phyloP scores from a whole-genome alignment of 2,329 filamentous ascomycete genomes.

The Trichoderma hamatum region DNA sequence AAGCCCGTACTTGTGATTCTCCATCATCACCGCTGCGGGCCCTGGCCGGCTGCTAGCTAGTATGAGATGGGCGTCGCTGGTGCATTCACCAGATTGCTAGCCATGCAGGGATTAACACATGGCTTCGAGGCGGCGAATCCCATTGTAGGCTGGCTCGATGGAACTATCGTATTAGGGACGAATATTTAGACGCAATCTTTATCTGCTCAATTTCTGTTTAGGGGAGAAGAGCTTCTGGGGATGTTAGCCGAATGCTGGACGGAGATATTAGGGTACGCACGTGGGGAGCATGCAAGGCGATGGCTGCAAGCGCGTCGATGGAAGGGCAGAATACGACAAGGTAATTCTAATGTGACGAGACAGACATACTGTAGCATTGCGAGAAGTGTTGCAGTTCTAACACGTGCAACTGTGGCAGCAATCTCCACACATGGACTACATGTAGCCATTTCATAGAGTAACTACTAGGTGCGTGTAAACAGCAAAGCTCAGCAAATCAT shows the following conservation, averaged over 20 bases:
- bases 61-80: not conserved
- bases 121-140: not conserved
- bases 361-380: not conserved
- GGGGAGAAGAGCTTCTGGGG: not conserved
- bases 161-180: not conserved
- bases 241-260: not conserved
- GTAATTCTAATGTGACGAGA: not conserved
- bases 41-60: not conserved
- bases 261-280: not conserved
- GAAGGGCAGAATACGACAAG: not conserved
- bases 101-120: slow-evolving; percentile 2
- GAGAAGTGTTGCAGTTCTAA: not conserved
- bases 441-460: not conserved
- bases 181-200: not conserved
- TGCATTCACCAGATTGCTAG: not conserved
- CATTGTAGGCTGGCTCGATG: slow-evolving; percentile 1
- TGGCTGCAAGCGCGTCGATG: not conserved
- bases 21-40: not conserved
- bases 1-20: not conserved
- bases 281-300: not conserved
- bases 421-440: not conserved
- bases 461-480: no score
- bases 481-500: not conserved
- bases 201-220: not conserved
- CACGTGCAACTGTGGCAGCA: not conserved